Percentiles rank a stretch among this genome's conserved stretches.
Evolutionary conservation across 2,329 filamentous ascomycete species (phyloP).

Genomic region (Curvularia eragrostidis): DNA sequence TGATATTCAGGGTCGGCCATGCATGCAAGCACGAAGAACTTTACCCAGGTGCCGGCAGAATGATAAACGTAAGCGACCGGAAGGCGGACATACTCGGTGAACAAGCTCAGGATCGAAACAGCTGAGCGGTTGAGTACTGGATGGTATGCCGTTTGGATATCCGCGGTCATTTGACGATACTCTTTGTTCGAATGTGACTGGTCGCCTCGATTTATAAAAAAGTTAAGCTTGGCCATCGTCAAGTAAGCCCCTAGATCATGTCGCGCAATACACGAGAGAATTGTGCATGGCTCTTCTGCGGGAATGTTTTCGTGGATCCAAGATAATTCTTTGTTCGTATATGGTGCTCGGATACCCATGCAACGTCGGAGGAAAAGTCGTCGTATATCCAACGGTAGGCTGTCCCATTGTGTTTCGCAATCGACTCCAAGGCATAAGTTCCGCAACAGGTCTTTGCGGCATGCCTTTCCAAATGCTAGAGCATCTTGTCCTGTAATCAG

Average conservation of each 20-base stretch:
- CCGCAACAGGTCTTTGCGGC: constrained; percentile 56
- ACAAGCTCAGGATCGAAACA: constrained; percentile 30
- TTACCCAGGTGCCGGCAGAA: constrained; percentile 52
- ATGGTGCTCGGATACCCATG: constrained; percentile 50
- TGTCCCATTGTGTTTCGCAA: constrained; percentile 60
- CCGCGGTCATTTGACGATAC: constrained; percentile 43
- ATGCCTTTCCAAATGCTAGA: constrained; percentile 29
- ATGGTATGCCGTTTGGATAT: constrained; percentile 42
- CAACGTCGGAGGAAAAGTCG: constrained; percentile 56
- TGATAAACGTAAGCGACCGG: constrained; percentile 54
- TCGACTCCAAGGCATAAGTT: constrained; percentile 59
- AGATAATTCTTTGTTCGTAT: constrained; percentile 52
- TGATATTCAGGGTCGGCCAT: constrained; percentile 62
- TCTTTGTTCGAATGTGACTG: constrained; percentile 36
- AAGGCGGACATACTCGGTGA: constrained; percentile 38
- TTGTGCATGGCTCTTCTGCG: constrained; percentile 49
- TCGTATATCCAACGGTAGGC: constrained; percentile 56
- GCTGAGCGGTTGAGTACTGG: constrained; percentile 41
- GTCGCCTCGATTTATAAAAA: constrained; percentile 36
- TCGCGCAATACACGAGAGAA: constrained; percentile 53
- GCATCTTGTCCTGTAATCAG: constrained; percentile 26
- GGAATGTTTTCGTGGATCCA: constrained; percentile 56
- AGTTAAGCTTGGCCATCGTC: constrained; percentile 42
- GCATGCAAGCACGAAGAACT: constrained; percentile 58
- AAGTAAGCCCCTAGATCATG: constrained; percentile 57